phyloP scores from a whole-genome alignment of 2,329 filamentous ascomycete species.

The Fusarium oxysporum region DNA sequence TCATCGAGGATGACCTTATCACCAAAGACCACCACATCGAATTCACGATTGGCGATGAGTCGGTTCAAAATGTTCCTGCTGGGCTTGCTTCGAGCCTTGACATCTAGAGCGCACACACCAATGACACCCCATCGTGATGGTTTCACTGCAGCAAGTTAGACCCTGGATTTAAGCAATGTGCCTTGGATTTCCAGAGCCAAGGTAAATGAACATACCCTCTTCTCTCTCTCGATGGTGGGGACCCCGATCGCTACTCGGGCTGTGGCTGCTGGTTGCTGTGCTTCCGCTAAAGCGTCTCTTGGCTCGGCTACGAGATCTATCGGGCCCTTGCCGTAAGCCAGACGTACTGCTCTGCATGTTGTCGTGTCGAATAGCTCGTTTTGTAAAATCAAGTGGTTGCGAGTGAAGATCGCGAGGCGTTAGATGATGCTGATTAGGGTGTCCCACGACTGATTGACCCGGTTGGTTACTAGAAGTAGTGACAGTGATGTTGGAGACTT shows the following conservation, averaged over 20 bases:
- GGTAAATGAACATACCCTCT: conserved; percentile 55
- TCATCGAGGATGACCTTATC: conserved; percentile 99
- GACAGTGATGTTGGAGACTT: conserved; percentile 64
- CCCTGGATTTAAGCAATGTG: neutral
- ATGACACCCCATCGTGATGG: conserved; percentile 76
- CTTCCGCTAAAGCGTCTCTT: conserved; percentile 85
- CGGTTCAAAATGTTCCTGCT: conserved; percentile 96
- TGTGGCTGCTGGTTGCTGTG: conserved; percentile 84
- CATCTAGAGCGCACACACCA: conserved; percentile 93
- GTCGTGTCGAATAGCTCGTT: conserved; percentile 55
- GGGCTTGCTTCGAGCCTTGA: conserved; percentile 96
- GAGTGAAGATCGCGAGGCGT: conserved; percentile 56
- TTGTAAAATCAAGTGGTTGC: conserved; percentile 59
- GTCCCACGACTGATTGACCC: conserved; percentile 55
- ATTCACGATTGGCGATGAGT: conserved; percentile 89
- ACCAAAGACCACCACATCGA: conserved; percentile 97
- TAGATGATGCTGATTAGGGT: conserved; percentile 56
- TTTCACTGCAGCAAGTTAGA: conserved; percentile 58
- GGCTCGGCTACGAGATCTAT: conserved; percentile 73
- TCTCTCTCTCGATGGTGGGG: conserved; percentile 68
- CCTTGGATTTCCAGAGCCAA: neutral
- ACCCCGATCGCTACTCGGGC: conserved; percentile 77
- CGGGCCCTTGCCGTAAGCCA: conserved; percentile 58
- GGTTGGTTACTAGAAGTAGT: conserved; percentile 60
- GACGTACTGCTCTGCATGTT: conserved; percentile 49